Base-by-base conservation (phyloP, 208 protist genomes). In the Sergeia podlipaevii region DNA sequence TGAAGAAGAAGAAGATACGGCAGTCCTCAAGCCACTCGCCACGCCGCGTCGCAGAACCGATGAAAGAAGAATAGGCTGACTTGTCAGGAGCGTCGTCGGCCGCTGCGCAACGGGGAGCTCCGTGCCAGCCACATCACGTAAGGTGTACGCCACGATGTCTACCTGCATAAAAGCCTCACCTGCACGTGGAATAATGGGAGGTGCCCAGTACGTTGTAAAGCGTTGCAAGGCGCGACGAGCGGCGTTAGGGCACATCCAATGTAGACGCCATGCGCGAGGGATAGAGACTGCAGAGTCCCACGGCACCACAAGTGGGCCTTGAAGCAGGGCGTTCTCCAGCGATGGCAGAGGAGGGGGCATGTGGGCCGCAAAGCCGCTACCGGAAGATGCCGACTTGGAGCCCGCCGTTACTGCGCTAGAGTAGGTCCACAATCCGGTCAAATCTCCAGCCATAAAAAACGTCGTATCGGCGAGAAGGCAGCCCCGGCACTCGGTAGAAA, bases 391-490 rank as follows among this genome's bases (percentile, higher is more conserved):
- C 33, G 33, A 10, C 8, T 7, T 20, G 41, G 41, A 27, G 28
- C 28, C 29, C 28, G 23, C 46, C 4, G 46, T 32, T 17, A 52
- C 30, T 29, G 46, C 11, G 47, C 15, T 6, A 0, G 67, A 57
- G 24, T 67, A 72, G 5, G 60, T 56, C 85, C 88, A 92, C 33
- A 77, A 30, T 0, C 72, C 84, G 0, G 82, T 87, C 18, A 85
- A 58, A 41, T 93, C 85, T 15, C 89, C 84, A 0, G 82, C 85
- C 10, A 93, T 74, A 45, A 85, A 91, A 52, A 91, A 93, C 37
- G 80, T 89, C 29, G 77, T 85, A 70, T 95, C 85, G 8, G 89
- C 81, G 43, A 95, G 70, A 18, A 95, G 69, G 61, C 89, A 95
- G 26, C 89, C 89, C 1, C 63, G 74, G 58, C 89, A 95, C 49